A percentile compares a stretch with the other conserved stretches of the same genome.
Conservation (phyloP, 345 rosid genomes). For the Moringa oleifera region DNA sequence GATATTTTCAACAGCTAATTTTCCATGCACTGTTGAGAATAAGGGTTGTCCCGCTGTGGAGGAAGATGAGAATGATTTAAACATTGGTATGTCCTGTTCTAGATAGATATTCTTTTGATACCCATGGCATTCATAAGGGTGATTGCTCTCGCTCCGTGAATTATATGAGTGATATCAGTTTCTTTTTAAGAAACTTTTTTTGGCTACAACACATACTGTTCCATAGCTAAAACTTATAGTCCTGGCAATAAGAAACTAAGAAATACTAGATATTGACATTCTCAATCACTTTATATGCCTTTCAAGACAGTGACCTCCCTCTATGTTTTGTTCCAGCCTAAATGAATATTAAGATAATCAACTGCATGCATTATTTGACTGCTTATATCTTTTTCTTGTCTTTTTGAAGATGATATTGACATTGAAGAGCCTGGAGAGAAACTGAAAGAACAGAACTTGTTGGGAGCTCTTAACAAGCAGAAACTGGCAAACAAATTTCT, state of each 20-base stretch:
- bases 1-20: constrained; percentile 57
- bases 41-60: constrained; percentile 22
- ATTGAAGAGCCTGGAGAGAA: constrained; percentile 51
- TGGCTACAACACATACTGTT: too few relatives aligned
- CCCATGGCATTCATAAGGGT: too few relatives aligned
- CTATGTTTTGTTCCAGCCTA: not conserved
- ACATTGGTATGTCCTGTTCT: constrained; percentile 45
- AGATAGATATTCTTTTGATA: too few relatives aligned
- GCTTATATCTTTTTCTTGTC: not conserved
- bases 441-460: constrained; percentile 58
- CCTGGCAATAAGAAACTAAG: too few relatives aligned
- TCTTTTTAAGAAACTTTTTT: too few relatives aligned
- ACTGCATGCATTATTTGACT: constrained; percentile 2
- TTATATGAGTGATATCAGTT: too few relatives aligned
- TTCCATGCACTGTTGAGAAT: constrained; percentile 31
- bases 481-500: constrained; percentile 66
- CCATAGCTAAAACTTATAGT: too few relatives aligned
- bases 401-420: constrained; percentile 71
- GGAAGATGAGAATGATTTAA: constrained; percentile 44
- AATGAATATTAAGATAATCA: not conserved
- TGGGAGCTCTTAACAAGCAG: constrained; percentile 63
- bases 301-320: too few relatives aligned
- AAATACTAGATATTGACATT: too few relatives aligned
- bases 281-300: too few relatives aligned
- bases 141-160: too few relatives aligned